Conservation (phyloP, 768 basidiomycete species). For the Lactifluus subvellereus region DNA sequence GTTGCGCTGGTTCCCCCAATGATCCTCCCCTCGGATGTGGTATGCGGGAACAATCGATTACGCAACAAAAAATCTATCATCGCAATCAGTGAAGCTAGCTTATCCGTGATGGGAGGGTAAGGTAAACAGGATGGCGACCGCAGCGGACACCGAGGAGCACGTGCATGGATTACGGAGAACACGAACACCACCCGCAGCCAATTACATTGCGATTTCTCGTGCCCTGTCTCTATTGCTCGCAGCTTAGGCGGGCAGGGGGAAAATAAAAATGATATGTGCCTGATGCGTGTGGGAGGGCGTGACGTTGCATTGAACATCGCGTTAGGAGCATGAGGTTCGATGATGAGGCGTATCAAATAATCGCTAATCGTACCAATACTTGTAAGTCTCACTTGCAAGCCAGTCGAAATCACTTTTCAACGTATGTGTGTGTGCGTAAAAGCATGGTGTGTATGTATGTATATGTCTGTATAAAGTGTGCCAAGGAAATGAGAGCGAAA, state of each 20-base stretch:
- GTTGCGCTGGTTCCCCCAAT: not conserved
- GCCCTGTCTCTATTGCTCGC: too few species aligned
- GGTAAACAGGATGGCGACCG: too few species aligned
- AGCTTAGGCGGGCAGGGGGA: too few species aligned
- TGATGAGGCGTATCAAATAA: not conserved
- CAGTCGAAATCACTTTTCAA: constrained; percentile 3
- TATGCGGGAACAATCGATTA: not conserved
- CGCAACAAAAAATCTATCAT: too few species aligned
- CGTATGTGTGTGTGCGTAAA: not conserved
- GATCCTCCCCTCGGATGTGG: not conserved
- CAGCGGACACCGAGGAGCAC: too few species aligned
- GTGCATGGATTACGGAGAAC: too few species aligned
- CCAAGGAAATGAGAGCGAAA: not conserved
- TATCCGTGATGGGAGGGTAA: too few species aligned
- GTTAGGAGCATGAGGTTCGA: not conserved
- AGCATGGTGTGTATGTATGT: constrained; percentile 1
- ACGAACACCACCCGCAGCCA: too few species aligned
- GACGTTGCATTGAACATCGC: not conserved
- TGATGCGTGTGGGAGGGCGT: not conserved
- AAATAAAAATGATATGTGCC: not conserved
- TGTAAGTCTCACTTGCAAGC: not conserved
- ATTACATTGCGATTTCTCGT: too few species aligned
- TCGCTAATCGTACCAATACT: not conserved
- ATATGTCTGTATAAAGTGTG: constrained; percentile 7
- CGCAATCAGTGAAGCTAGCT: too few species aligned